phyloP scores from a whole-genome alignment of 2,329 filamentous ascomycete genomes.

The Botrytis fabae region DNA sequence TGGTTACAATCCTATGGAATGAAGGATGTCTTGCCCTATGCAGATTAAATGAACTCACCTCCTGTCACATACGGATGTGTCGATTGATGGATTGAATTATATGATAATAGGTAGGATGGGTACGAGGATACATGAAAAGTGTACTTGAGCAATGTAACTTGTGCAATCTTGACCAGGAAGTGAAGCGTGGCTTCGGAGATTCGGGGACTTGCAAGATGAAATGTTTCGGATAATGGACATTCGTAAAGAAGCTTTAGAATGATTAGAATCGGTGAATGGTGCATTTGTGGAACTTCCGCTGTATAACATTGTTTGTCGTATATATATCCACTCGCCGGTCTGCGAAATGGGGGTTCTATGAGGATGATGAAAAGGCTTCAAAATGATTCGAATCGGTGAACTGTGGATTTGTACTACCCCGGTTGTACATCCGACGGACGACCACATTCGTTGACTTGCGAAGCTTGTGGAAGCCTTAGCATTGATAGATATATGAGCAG shows the following conservation, averaged over 20 bases:
- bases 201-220: slow-evolving; percentile 22
- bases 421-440: not conserved
- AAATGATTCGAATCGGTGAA: slow-evolving; percentile 1
- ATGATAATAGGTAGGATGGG: not conserved
- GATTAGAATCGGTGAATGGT: slow-evolving; percentile 14
- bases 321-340: not conserved
- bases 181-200: slow-evolving; percentile 21
- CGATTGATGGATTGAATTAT: not conserved
- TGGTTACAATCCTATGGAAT: slow-evolving; percentile 11
- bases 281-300: not conserved
- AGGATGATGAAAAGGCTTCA: not conserved
- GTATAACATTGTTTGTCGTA: not conserved
- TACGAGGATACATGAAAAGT: slow-evolving; percentile 12
- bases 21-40: slow-evolving; percentile 20
- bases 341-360: not conserved
- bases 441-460: not conserved
- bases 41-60: slow-evolving; percentile 18
- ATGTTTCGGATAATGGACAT: not conserved
- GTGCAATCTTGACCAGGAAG: slow-evolving; percentile 3
- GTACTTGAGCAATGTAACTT: slow-evolving; percentile 12
- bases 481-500: not conserved
- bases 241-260: slow-evolving; percentile 16
- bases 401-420: not conserved
- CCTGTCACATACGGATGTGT: slow-evolving; percentile 9
- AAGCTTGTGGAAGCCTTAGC: not conserved